Conservation (phyloP, 768 basidiomycete genomes). For the Lactifluus piperatus region DNA sequence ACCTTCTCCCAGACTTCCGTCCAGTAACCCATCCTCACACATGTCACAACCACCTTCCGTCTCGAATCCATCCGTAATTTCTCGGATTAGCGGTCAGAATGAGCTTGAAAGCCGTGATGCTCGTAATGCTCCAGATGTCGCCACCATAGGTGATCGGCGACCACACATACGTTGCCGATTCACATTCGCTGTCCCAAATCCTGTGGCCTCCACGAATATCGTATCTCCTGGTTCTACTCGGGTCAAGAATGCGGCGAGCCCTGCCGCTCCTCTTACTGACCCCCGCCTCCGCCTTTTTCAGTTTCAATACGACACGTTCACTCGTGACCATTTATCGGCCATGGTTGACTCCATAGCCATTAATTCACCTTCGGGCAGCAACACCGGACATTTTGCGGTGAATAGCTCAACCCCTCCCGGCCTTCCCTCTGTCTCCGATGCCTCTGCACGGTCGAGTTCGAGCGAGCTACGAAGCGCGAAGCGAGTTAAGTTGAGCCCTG, state of each 20-base stretch:
- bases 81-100: slow-evolving; percentile 22
- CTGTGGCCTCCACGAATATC: slow-evolving; percentile 21
- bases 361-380: slow-evolving; percentile 54
- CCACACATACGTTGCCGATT: slow-evolving; percentile 52
- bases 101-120: slow-evolving; percentile 44
- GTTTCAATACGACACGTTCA: slow-evolving; percentile 94
- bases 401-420: slow-evolving; percentile 39
- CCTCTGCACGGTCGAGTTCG: slow-evolving; percentile 35
- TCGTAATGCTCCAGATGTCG: slow-evolving; percentile 40
- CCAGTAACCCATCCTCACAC: slow-evolving; percentile 28
- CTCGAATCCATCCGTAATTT: background rate
- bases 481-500: slow-evolving; percentile 69
- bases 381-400: slow-evolving; percentile 33
- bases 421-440: slow-evolving; percentile 42
- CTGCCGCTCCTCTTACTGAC: slow-evolving; percentile 43
- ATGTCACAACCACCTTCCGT: slow-evolving; percentile 25
- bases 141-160: slow-evolving; percentile 34
- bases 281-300: slow-evolving; percentile 82
- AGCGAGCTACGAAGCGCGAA: slow-evolving; percentile 62
- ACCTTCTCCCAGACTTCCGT: slow-evolving; percentile 56
- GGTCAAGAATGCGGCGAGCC: slow-evolving; percentile 38
- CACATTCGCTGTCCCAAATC: slow-evolving; percentile 62
- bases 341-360: slow-evolving; percentile 93
- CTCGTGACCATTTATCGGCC: slow-evolving; percentile 86
- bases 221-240: slow-evolving; percentile 48